Evolutionary conservation across 2,329 filamentous ascomycete genomes (phyloP).

Genomic region (Penicillium sp.): DNA sequence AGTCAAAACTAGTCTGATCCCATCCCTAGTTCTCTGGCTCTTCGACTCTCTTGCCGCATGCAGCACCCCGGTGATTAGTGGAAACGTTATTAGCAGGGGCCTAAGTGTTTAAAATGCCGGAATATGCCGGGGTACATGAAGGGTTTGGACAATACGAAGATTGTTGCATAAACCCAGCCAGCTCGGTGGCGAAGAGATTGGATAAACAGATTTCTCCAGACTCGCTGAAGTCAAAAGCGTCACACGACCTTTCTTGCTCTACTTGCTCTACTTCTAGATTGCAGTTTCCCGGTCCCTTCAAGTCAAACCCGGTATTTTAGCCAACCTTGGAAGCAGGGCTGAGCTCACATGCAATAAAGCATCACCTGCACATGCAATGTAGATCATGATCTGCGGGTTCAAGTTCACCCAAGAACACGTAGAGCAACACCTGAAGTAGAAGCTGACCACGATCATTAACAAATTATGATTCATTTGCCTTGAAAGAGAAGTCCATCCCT

Average conservation of each 20-base stretch:
- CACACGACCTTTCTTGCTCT: neutral
- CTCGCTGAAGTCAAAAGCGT: neutral
- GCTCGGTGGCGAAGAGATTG: neutral
- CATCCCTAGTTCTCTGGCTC: neutral
- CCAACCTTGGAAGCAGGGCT: slow-evolving; percentile 14
- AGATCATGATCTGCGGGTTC: slow-evolving; percentile 19
- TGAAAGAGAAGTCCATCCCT: slow-evolving; percentile 7
- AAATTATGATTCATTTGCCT: neutral
- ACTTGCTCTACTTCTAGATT: neutral
- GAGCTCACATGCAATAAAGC: slow-evolving; percentile 22
- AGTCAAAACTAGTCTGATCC: neutral
- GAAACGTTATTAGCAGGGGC: slow-evolving; percentile 8
- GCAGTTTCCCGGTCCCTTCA: neutral
- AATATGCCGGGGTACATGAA: slow-evolving; percentile 19
- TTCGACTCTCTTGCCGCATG: slow-evolving; percentile 1
- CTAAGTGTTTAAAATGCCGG: slow-evolving; percentile 14
- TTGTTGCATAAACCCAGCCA: slow-evolving; percentile 2
- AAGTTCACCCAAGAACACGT: neutral
- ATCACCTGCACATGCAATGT: slow-evolving; percentile 24
- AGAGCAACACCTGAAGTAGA: neutral
- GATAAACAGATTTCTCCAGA: no score
- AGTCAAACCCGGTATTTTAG: neutral
- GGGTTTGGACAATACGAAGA: slow-evolving; percentile 1
- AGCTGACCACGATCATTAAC: no score
- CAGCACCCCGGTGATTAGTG: slow-evolving; percentile 5